Evolutionary conservation across 345 rosid genomes (phyloP), one percentile per base, ranked within the genome.

Genomic region (Eucalyptus caleyi): DNA sequence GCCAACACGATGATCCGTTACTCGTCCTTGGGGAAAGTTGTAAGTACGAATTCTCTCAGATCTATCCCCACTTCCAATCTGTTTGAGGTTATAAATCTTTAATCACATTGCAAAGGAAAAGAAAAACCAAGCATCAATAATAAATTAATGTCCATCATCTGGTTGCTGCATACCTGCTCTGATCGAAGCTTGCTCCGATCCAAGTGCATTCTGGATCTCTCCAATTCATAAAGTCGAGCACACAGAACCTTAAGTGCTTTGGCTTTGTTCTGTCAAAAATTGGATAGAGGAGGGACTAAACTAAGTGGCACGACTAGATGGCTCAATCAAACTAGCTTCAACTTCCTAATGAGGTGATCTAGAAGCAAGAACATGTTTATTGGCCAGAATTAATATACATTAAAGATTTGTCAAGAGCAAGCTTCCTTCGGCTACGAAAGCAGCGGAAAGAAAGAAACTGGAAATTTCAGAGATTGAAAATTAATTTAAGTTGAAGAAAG

Each of bases 51-150:
- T 97, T 4, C 99, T 94, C 91, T 96, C 99, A 1, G 98, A 98
- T 92, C 99, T 93, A 89, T 98, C 99, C 87, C 99, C 98, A 40
- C 96, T 97, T 13, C 99, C 99, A 86, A 97, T 96, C 99, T 98
- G 95, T 93, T 92, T 37, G 88, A 88, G 86, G 88, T 24, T 50
- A 15, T 45, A 91, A 56, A 88, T 72, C 67, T 80, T 87, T 44
- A 89, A 88, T 87, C 88, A 15, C 56, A 59, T 85, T 91, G 80
- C n/a, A 89, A 51, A 69, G n/a, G 65, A 69, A 44, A 77, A 87
- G 44, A 42, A 50, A 77, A 50, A 89, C 23, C 18, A 67, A 50
- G 44, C 30, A 16, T 40, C 24, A 6, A 21, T 26, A 50, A 47
- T 85, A 50, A 50, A 53, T 27, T 40, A 53, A 50, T 50, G 82